Evolutionary conservation across 805 yeast genomes (phyloP), one percentile per base, ranked within the genome.

Genomic region (Yamadazyma philogaea): DNA sequence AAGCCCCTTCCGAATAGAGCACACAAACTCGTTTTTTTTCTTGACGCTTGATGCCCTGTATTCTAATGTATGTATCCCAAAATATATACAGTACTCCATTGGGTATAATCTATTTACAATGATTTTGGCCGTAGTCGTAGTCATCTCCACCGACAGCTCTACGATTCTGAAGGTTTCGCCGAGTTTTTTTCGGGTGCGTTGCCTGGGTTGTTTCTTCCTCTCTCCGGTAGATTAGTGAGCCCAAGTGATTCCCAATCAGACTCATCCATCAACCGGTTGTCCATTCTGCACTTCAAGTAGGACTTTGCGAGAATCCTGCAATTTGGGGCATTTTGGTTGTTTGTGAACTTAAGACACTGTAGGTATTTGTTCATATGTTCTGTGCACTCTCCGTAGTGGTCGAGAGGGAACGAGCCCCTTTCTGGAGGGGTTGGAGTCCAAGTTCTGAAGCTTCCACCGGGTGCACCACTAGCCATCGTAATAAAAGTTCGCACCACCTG

Each of bases 391-490:
- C 82, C 83, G 46, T 64, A 70, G 57, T 91, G 99, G 57, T 91
- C 99, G 34, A 91, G 68, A 0, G 98, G 99, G 63, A 91, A 91
- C 0, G 98, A 87, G 0, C 99, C 99, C 51, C 96, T 70, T 51
- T 91, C 96, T 2, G 99, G 99, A 17, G 99, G 96, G 0, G 91
- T 84, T 7, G 97, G 96, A 11, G 79, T 71, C 71, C 84, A 74
- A 32, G 56, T 49, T 43, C 60, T 53, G 39, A 60, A 61, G 37
- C 51, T 58, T 7, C 61, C 62, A 26, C 66, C 68, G 39, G 70
- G 70, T 39, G 69, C 64, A 33, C 70, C 70, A 34, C 62, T 55
- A 32, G 70, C 70, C 70, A 64, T 64, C 14, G 18, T 16, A 11
- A 24, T 24, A 24, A 24, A 24, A 24, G 10, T 24, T 24, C 28